Conservation (phyloP, 1,284 basidiomycete species). For the Exobasidium cylindrosporum region DNA sequence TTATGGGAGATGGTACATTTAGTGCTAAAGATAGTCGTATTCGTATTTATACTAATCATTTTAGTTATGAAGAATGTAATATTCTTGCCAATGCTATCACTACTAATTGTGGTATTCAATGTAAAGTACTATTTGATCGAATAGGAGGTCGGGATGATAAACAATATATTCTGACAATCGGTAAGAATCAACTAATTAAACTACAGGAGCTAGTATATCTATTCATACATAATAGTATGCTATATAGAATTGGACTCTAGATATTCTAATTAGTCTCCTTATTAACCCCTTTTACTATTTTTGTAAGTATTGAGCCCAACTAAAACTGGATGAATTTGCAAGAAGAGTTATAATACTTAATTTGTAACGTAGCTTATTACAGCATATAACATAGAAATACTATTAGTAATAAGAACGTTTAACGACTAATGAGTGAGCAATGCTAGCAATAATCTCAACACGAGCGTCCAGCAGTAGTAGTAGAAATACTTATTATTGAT, state of each 20-base stretch:
- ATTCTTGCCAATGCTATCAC: neutral
- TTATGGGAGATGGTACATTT: neutral
- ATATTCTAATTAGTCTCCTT: too few relatives aligned
- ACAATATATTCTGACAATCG: neutral
- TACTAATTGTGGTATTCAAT: neutral
- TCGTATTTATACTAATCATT: neutral
- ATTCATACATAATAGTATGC: neutral
- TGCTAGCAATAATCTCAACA: slow-evolving; percentile 21
- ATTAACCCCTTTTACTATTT: neutral
- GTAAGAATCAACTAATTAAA: neutral
- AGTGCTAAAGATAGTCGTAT: neutral
- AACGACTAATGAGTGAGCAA: slow-evolving; percentile 21
- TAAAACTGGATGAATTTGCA: slow-evolving; percentile 25
- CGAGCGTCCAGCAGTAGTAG: slow-evolving; percentile 18
- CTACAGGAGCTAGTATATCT: neutral
- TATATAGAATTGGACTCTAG: neutral
- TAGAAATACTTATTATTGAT: slow-evolving; percentile 18
- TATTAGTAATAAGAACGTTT: slow-evolving; percentile 22
- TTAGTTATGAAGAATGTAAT: neutral
- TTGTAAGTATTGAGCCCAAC: slow-evolving; percentile 20
- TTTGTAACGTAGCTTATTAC: slow-evolving; percentile 22
- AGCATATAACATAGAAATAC: slow-evolving; percentile 12
- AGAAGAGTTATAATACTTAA: slow-evolving; percentile 17
- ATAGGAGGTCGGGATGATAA: neutral
- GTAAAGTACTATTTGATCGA: neutral